Conservation (phyloP, 441 rosid species). For the California macrophylla region DNA sequence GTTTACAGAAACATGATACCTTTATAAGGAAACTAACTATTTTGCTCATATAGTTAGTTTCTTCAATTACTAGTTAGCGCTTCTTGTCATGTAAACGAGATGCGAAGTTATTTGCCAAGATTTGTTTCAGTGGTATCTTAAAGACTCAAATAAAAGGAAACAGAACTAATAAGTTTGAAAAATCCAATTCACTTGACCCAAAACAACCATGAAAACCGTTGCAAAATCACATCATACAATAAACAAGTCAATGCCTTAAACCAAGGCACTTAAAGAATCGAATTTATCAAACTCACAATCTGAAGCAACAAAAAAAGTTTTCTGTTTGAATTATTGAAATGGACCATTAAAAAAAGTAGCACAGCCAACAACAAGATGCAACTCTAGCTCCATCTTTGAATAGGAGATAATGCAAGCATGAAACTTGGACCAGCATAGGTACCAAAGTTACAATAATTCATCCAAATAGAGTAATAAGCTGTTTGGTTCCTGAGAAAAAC, state of each 20-base stretch:
- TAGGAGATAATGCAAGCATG: background rate
- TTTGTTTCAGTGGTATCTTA: background rate
- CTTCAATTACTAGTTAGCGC: background rate
- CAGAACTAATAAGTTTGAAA: background rate
- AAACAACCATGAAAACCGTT: background rate
- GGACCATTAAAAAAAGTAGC: background rate
- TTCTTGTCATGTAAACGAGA: background rate
- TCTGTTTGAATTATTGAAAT: background rate
- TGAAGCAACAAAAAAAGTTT: background rate
- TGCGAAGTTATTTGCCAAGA: background rate
- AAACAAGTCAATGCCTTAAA: background rate
- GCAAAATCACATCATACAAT: background rate
- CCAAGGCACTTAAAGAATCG: too few relatives aligned
- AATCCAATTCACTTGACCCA: background rate
- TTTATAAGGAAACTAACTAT: background rate
- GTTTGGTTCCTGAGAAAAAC: background rate
- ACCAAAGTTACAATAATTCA: background rate
- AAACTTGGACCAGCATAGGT: background rate
- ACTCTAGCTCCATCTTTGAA: background rate
- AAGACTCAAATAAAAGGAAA: background rate
- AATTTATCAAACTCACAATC: background rate
- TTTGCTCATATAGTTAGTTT: background rate
- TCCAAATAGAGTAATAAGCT: background rate
- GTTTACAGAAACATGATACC: background rate
- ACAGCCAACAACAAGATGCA: background rate